Evolutionary conservation across 106 monocot genomes (phyloP), one percentile per base, ranked within the genome.

Genomic region (Gastrodia elata): DNA sequence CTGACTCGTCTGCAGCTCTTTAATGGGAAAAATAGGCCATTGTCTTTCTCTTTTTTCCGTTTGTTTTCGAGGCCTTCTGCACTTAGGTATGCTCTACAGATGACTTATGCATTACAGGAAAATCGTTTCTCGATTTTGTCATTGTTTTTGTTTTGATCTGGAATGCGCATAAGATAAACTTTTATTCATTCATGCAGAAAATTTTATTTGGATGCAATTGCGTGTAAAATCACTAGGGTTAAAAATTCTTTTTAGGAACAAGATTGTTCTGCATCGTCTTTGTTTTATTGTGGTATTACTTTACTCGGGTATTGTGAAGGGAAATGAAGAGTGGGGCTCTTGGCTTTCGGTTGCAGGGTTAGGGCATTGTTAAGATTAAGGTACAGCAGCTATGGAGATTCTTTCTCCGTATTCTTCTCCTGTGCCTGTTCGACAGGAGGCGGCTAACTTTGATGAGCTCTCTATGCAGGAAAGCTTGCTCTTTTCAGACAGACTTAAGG

Each of bases 401-500:
- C 46, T 82, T 67, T 82, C 82, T 48, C 81, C 81, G 38, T 72
- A 81, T 25, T 73, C 73, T 18, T 77, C 84, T 68, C 58, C 79
- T 2, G 4, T 77, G 22, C 65, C 71, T 2, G 76, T 38, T 16
- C n/a, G 68, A 2, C 71, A 72, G n/a, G 74, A 81, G 43, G 84
- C 68, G 36, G 72, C 84, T 16, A 83, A 79, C 58, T 80, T 68
- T 64, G 91, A 89, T 64, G 91, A 91, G 87, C 42, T 80, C n/a
- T 87, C 87, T 32, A 73, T 86, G 82, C 83, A 85, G 49, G 83
- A 89, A 68, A 87, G 80, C 82, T 28, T 89, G 39, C 75, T 87
- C 68, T 89, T 95, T 81, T 89, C 83, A 9, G 91, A 95, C 56
- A 83, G 87, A 77, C 87, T 95, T 72, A 84, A 87, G 89, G 95